phyloP scores from a whole-genome alignment of 345 rosid species.

The Dipteronia sinensis region DNA sequence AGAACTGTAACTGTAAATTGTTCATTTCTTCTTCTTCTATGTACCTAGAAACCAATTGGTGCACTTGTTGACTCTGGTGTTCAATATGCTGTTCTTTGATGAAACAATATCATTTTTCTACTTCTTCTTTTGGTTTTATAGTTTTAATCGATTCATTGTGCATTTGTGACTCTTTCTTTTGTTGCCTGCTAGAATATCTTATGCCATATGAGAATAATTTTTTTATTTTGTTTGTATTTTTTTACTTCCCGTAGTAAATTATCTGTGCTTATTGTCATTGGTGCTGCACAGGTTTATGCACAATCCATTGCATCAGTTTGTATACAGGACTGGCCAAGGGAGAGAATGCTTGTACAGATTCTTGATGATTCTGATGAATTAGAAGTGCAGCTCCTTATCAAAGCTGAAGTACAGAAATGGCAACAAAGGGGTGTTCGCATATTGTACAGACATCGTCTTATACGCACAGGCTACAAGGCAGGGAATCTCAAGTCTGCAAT shows the following conservation, averaged over 20 bases:
- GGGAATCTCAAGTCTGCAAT: slow-evolving; percentile 95
- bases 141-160: not conserved
- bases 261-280: not conserved
- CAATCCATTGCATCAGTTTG: slow-evolving; percentile 86
- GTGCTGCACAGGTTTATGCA: slow-evolving; percentile 62
- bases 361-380: slow-evolving; percentile 85
- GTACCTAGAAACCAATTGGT: not conserved
- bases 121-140: not conserved
- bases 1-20: not conserved
- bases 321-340: slow-evolving; percentile 88
- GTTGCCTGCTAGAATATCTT: not conserved
- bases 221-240: not conserved
- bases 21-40: not conserved
- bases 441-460: slow-evolving; percentile 81
- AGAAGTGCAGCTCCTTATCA: slow-evolving; percentile 73
- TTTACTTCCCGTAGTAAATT: not conserved
- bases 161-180: not conserved
- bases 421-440: slow-evolving; percentile 81
- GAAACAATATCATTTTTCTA: not conserved
- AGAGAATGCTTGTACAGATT: slow-evolving; percentile 82
- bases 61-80: not conserved
- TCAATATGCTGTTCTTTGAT: no score
- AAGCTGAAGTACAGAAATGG: slow-evolving; percentile 91
- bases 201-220: not conserved
- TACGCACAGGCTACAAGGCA: slow-evolving; percentile 88